phyloP scores from a whole-genome alignment of 1,284 basidiomycete genomes.

The Tremellales sp. region DNA sequence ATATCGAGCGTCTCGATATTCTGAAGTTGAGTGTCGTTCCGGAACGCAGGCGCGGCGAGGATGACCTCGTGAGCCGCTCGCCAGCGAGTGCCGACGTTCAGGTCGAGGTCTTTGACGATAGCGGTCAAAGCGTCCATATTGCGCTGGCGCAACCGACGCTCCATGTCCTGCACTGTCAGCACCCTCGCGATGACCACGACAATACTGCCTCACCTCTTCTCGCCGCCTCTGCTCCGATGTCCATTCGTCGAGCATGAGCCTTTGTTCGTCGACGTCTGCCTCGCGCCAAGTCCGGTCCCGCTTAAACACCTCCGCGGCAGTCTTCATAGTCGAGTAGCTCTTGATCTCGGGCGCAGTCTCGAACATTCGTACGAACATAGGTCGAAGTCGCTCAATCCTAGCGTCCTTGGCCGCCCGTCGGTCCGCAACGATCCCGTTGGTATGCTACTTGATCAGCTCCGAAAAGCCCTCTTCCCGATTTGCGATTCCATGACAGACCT shows the following conservation, averaged over 20 bases:
- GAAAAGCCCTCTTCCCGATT: not conserved
- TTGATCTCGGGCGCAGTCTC: slow-evolving; percentile 78
- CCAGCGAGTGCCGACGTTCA: slow-evolving; percentile 87
- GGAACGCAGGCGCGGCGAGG: slow-evolving; percentile 71
- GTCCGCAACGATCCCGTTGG: slow-evolving; percentile 59
- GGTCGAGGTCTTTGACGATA: slow-evolving; percentile 74
- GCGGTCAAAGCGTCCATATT: slow-evolving; percentile 72
- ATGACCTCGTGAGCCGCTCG: slow-evolving; percentile 71
- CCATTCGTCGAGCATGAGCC: slow-evolving; percentile 83
- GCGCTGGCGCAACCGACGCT: slow-evolving; percentile 64
- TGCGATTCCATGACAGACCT: slow-evolving; percentile 52
- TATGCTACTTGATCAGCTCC: slow-evolving; percentile 56
- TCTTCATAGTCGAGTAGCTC: slow-evolving; percentile 80
- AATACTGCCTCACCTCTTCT: slow-evolving; percentile 63
- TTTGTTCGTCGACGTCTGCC: slow-evolving; percentile 75
- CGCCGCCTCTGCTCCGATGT: slow-evolving; percentile 73
- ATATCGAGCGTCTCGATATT: slow-evolving; percentile 83
- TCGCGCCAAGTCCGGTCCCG: slow-evolving; percentile 85
- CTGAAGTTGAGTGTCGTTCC: slow-evolving; percentile 65
- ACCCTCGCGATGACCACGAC: not conserved
- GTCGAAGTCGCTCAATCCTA: slow-evolving; percentile 73
- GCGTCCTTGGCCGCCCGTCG: slow-evolving; percentile 76
- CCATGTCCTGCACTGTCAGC: slow-evolving; percentile 60
- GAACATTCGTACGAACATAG: slow-evolving; percentile 75
- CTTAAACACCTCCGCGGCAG: slow-evolving; percentile 74